Evolutionary conservation across 805 yeast genomes (phyloP), one percentile per base, ranked within the genome.

Genomic region (Wickerhamiella occidentalis): DNA sequence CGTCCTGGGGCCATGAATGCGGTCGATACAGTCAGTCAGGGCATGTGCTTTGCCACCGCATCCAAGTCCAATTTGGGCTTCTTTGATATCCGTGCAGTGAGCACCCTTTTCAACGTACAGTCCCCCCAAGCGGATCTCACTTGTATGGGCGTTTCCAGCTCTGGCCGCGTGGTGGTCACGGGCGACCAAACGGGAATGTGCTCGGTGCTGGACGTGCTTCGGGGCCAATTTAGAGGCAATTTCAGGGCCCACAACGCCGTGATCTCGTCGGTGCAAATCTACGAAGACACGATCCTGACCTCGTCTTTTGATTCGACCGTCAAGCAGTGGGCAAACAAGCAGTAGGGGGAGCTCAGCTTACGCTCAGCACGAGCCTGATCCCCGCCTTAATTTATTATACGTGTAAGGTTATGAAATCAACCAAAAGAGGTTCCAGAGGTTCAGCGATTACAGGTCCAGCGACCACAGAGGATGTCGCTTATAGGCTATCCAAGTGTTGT

Each of bases 141-240:
- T 4, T 21, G 51, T 2, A 25, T 56, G 9, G 56, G 48, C 17
- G 36, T 55, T 2, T 45, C 55, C 1, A 12, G 37, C 3, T 56
- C 59, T 1, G 60, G 59, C 6, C 50, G 58, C 2, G n/a, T 55
- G 17, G 57, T 52, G 2, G 40, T 54, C n/a, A 28, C 41, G 2
- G 60, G 60, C 15, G 21, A 47, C 3, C 55, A 48, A 3, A 18
- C 13, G 3, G 59, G 59, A 11, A n/a, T n/a, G 25, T 29, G 49
- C 7, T 30, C 33, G 4, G 40, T 55, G 3, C 6, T 55, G 25
- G 60, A 57, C 37, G 26, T 50, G n/a, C 30, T 52, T 3, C 46
- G 43, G 17, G 47, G 50, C 28, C 38, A 46, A 17, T 43, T 48
- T 40, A 13, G 49, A 8, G 30, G 38, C n/a, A 35, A 30, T 2